Evolutionary conservation across 176 grass and related monocot species (phyloP).

Genomic region (Pontederia crassipes): DNA sequence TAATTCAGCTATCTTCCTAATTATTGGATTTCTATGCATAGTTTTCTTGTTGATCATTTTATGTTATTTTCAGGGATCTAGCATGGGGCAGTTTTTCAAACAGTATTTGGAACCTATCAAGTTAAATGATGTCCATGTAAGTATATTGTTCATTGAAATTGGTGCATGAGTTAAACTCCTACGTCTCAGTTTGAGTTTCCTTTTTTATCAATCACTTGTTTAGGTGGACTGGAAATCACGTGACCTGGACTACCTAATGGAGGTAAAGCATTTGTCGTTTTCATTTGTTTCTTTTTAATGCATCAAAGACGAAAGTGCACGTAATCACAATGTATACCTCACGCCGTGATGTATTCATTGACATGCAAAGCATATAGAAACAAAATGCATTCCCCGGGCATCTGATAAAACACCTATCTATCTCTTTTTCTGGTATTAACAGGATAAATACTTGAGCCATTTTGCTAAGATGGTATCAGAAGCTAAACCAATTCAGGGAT

Average conservation of each 20-base stretch:
- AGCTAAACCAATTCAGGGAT: conserved; percentile 55
- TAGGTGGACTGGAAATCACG: conserved; percentile 88
- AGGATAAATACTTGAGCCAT: conserved; percentile 57
- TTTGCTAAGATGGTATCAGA: conserved; percentile 60
- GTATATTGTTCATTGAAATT: conserved; percentile 11
- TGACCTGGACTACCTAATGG: conserved; percentile 68
- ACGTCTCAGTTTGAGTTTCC: conserved; percentile 19
- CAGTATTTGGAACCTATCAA: conserved; percentile 82
- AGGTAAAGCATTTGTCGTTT: conserved; percentile 42
- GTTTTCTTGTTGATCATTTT: conserved; percentile 6
- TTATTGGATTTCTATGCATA: conserved; percentile 4
- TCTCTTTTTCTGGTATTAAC: conserved; percentile 18
- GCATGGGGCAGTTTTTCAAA: conserved; percentile 85
- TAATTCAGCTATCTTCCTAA: no score
- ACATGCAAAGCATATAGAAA: no score
- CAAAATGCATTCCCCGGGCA: no score
- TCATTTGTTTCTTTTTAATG: not conserved
- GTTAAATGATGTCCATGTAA: conserved; percentile 85
- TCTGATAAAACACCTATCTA: not conserved
- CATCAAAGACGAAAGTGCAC: not conserved
- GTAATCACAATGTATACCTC: no score
- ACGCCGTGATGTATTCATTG: no score
- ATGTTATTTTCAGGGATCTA: conserved; percentile 63
- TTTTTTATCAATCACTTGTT: conserved; percentile 14
- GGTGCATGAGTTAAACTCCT: not conserved